Percentiles rank a stretch among this genome's conserved stretches.
These are phyloP conservation scores for Aureobasidium uvarum DNA, from an alignment of 2,329 filamentous ascomycete genomes.

Conservation along the genomic window DNA sequence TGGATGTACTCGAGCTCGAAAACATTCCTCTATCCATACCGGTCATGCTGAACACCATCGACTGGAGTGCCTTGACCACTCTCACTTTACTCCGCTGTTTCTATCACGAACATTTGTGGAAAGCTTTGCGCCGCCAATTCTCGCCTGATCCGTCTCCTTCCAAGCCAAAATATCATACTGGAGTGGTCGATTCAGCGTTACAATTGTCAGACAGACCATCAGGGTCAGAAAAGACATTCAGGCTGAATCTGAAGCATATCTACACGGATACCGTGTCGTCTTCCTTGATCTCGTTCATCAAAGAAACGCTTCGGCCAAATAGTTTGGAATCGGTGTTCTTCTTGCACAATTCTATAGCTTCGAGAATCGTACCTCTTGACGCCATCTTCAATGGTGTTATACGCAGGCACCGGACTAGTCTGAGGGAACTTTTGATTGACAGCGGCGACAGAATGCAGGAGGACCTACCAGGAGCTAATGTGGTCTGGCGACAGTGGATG, in stretches of 20 bases:
- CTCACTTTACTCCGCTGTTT: slow-evolving; percentile 72
- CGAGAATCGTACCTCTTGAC: slow-evolving; percentile 62
- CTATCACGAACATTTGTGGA: slow-evolving; percentile 73
- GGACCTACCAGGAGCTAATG: slow-evolving; percentile 39
- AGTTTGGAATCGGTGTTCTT: slow-evolving; percentile 76
- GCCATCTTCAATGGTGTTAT: slow-evolving; percentile 69
- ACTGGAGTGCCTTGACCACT: slow-evolving; percentile 70
- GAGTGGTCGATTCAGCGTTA: background rate
- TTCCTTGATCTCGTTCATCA: slow-evolving; percentile 69
- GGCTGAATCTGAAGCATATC: slow-evolving; percentile 66
- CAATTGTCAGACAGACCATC: background rate
- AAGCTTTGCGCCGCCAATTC: slow-evolving; percentile 57
- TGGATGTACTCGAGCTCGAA: slow-evolving; percentile 74
- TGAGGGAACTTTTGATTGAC: slow-evolving; percentile 72
- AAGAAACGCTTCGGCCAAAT: slow-evolving; percentile 74
- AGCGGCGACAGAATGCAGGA: slow-evolving; percentile 58
- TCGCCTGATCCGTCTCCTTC: background rate
- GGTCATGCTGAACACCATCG: slow-evolving; percentile 67
- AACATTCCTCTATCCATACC: slow-evolving; percentile 69
- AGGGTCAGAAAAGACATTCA: slow-evolving; percentile 34
- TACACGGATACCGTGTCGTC: slow-evolving; percentile 71
- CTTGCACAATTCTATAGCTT: slow-evolving; percentile 55
- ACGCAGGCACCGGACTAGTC: slow-evolving; percentile 66
- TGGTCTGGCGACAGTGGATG: slow-evolving; percentile 68
- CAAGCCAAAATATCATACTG: background rate